These are phyloP conservation scores for Corylus heterophylla DNA, from an alignment of 306 rosid species.

Conservation along the genomic window DNA sequence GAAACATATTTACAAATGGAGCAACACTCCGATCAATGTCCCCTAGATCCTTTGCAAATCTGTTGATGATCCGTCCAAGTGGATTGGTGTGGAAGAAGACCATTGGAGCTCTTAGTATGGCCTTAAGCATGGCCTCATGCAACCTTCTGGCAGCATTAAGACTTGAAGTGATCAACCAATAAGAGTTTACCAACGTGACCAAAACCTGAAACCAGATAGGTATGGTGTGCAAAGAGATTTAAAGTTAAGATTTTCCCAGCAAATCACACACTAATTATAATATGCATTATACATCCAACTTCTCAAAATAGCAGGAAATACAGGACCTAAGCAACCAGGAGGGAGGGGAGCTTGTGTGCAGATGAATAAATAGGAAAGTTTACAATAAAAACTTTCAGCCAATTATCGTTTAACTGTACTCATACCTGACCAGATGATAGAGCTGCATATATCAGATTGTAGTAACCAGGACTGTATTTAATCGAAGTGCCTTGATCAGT, in stretches of 20 bases:
- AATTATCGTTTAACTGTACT: conserved; percentile 9
- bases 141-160: conserved; percentile 83
- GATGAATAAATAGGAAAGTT: conserved; percentile 13
- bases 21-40: conserved; percentile 95
- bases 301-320: background rate
- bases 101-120: conserved; percentile 93
- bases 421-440: conserved; percentile 82
- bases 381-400: background rate
- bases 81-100: conserved; percentile 92
- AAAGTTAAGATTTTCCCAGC: background rate
- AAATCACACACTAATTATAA: background rate
- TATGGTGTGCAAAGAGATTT: background rate
- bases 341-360: background rate
- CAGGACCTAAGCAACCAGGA: background rate
- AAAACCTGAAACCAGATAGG: conserved; percentile 56
- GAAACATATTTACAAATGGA: conserved; percentile 68
- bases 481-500: conserved; percentile 52
- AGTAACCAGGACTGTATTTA: conserved; percentile 57
- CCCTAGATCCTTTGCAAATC: conserved; percentile 94
- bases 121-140: conserved; percentile 84
- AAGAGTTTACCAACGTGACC: conserved; percentile 74
- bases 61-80: conserved; percentile 83
- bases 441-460: conserved; percentile 61
- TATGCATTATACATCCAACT: background rate
- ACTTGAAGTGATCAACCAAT: conserved; percentile 76